phyloP scores from a whole-genome alignment of 2,329 filamentous ascomycete genomes.

The Scorias spongiosa region DNA sequence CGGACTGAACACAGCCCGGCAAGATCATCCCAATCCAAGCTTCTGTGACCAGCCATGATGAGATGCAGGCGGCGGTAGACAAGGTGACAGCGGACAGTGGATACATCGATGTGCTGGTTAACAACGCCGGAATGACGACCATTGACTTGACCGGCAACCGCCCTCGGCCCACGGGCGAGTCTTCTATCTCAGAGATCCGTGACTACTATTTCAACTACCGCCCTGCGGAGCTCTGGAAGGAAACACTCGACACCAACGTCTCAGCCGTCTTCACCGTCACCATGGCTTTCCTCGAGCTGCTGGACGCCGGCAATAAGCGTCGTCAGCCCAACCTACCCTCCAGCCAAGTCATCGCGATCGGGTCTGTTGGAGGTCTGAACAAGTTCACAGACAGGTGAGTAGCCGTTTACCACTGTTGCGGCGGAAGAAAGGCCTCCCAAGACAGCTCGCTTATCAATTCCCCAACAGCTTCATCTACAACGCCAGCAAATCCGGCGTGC shows the following conservation, averaged over 20 bases:
- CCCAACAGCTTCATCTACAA: slow-evolving; percentile 19
- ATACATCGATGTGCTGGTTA: slow-evolving; percentile 37
- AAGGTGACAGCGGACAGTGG: slow-evolving; percentile 27
- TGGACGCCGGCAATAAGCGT: slow-evolving; percentile 30
- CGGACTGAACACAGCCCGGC: slow-evolving; percentile 6
- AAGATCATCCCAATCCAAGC: slow-evolving; percentile 28
- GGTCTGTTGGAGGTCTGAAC: slow-evolving; percentile 27
- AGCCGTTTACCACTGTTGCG: background rate
- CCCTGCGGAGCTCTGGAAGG: slow-evolving; percentile 29
- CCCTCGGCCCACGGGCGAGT: slow-evolving; percentile 22
- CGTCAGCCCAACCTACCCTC: slow-evolving; percentile 23
- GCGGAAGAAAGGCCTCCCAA: slow-evolving; percentile 2
- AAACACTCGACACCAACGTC: slow-evolving; percentile 29
- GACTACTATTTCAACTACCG: slow-evolving; percentile 27
- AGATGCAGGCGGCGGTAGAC: slow-evolving; percentile 26
- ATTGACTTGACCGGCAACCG: slow-evolving; percentile 20
- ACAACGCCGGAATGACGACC: slow-evolving; percentile 34
- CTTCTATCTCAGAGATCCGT: slow-evolving; percentile 13
- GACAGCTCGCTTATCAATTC: no score
- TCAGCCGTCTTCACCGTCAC: slow-evolving; percentile 29
- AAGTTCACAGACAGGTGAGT: slow-evolving; percentile 10
- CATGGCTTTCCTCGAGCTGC: slow-evolving; percentile 30
- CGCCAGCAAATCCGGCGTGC: slow-evolving; percentile 28
- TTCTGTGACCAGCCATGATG: slow-evolving; percentile 28
- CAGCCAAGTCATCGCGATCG: slow-evolving; percentile 32